These are phyloP conservation scores for Melaleuca quinquenervia DNA, from an alignment of 345 rosid species.

Conservation along the genomic window DNA sequence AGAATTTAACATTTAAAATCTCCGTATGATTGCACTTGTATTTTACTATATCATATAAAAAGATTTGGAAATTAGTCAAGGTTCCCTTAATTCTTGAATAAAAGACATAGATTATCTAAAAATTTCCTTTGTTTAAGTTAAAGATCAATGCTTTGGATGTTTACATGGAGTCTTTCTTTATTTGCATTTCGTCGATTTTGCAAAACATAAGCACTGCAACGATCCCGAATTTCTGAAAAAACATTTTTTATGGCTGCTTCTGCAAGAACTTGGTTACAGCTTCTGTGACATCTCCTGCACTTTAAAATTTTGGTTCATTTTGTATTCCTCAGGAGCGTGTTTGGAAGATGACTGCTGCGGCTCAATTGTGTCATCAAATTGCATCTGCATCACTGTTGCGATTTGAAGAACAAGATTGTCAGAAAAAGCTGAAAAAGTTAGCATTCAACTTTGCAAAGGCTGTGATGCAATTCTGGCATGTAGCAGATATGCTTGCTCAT, in stretches of 20 bases:
- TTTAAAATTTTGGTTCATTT: not conserved
- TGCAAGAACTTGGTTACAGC: not conserved
- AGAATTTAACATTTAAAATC: not conserved
- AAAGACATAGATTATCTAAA: not conserved
- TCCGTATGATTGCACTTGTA: not conserved
- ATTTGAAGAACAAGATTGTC: constrained; percentile 39
- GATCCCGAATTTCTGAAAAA: not conserved
- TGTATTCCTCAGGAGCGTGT: constrained; percentile 65
- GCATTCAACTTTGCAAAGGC: constrained; percentile 66
- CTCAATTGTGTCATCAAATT: constrained; percentile 72
- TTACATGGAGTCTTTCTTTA: too few relatives aligned
- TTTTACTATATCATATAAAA: not conserved
- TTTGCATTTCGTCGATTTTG: not conserved
- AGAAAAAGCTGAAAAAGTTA: constrained; percentile 42
- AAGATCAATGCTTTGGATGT: not conserved
- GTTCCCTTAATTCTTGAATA: not conserved
- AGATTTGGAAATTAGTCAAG: not conserved
- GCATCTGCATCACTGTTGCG: constrained; percentile 56
- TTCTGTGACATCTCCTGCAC: not conserved
- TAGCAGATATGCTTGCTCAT: constrained; percentile 38
- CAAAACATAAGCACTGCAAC: not conserved
- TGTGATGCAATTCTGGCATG: constrained; percentile 84
- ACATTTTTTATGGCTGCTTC: not conserved
- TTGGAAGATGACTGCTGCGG: constrained; percentile 96
- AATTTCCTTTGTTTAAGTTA: not conserved